These are phyloP conservation scores for Lojkania enalia DNA, from an alignment of 2,329 filamentous ascomycete species.

Conservation along the genomic window DNA sequence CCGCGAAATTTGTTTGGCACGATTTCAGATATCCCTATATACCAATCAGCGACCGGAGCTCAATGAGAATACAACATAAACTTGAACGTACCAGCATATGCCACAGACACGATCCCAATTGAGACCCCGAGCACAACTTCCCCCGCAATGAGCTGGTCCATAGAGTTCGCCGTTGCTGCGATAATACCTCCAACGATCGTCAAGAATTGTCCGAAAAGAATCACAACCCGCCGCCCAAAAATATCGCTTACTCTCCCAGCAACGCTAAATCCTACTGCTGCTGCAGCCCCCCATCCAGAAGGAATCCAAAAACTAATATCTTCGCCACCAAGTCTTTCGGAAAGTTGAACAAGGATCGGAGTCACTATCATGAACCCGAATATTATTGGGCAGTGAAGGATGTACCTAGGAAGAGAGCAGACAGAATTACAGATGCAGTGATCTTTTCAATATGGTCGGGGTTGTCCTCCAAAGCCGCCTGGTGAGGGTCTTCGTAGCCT, in stretches of 20 bases:
- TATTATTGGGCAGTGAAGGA: slow-evolving; percentile 24
- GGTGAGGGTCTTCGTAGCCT: slow-evolving; percentile 19
- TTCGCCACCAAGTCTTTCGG: slow-evolving; percentile 17
- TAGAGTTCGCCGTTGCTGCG: slow-evolving; percentile 25
- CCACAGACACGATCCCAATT: slow-evolving; percentile 48
- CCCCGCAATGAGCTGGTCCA: slow-evolving; percentile 33
- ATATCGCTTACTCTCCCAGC: slow-evolving; percentile 41
- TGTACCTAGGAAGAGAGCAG: slow-evolving; percentile 23
- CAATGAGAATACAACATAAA: not conserved
- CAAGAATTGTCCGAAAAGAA: slow-evolving; percentile 35
- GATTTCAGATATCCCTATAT: slow-evolving; percentile 22
- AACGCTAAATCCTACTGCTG: slow-evolving; percentile 36
- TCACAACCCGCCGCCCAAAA: slow-evolving; percentile 37
- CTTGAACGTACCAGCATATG: slow-evolving; percentile 26
- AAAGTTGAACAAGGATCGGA: slow-evolving; percentile 23
- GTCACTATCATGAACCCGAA: slow-evolving; percentile 25
- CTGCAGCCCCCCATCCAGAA: slow-evolving; percentile 30
- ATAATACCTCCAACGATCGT: slow-evolving; percentile 35
- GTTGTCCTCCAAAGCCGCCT: slow-evolving; percentile 20
- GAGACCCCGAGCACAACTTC: slow-evolving; percentile 38
- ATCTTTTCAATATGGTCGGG: slow-evolving; percentile 16
- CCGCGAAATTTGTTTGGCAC: slow-evolving; percentile 30
- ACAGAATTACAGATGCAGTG: slow-evolving; percentile 17
- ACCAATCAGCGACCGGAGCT: slow-evolving; percentile 10
- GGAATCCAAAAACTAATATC: slow-evolving; percentile 31